These are phyloP conservation scores for Cercospora berteroae DNA, from an alignment of 2,329 filamentous ascomycete species.

Conservation along the genomic window DNA sequence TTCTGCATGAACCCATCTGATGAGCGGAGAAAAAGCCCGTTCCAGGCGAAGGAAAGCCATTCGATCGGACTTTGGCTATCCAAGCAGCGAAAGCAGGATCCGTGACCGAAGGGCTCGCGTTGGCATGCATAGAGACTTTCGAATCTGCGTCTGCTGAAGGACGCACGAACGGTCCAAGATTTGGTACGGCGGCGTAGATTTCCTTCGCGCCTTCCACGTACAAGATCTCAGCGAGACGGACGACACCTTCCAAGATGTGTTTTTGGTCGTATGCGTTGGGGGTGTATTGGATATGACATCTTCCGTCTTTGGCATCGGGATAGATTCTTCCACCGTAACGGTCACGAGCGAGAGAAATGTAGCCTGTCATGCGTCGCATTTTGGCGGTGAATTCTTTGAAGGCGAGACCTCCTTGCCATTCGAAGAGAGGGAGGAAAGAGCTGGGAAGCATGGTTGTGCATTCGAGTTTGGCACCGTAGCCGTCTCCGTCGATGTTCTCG, in stretches of 20 bases:
- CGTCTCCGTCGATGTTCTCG: slow-evolving; percentile 74
- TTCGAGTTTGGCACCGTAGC: slow-evolving; percentile 83
- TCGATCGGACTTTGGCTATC: slow-evolving; percentile 53
- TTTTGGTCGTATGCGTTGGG: slow-evolving; percentile 69
- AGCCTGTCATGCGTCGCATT: slow-evolving; percentile 66
- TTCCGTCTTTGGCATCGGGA: slow-evolving; percentile 63
- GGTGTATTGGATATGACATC: slow-evolving; percentile 66
- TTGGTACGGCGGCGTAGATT: slow-evolving; percentile 65
- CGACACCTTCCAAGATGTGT: slow-evolving; percentile 67
- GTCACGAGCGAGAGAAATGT: slow-evolving; percentile 73
- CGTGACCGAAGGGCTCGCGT: slow-evolving; percentile 44
- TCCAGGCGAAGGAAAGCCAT: slow-evolving; percentile 50
- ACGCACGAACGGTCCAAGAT: slow-evolving; percentile 63
- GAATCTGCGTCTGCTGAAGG: slow-evolving; percentile 16
- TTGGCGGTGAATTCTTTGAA: slow-evolving; percentile 70
- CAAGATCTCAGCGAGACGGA: slow-evolving; percentile 71
- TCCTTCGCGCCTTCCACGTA: slow-evolving; percentile 78
- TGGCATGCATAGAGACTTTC: slow-evolving; percentile 23
- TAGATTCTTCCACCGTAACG: slow-evolving; percentile 72
- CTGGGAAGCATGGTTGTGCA: slow-evolving; percentile 71
- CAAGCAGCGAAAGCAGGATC: slow-evolving; percentile 62
- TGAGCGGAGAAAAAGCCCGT: slow-evolving; percentile 67
- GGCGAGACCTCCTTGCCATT: slow-evolving; percentile 67
- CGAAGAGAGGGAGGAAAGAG: slow-evolving; percentile 59
- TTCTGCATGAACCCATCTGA: slow-evolving; percentile 76